Conservation (phyloP, 2,329 filamentous ascomycete genomes). For the Alternaria dauci region DNA sequence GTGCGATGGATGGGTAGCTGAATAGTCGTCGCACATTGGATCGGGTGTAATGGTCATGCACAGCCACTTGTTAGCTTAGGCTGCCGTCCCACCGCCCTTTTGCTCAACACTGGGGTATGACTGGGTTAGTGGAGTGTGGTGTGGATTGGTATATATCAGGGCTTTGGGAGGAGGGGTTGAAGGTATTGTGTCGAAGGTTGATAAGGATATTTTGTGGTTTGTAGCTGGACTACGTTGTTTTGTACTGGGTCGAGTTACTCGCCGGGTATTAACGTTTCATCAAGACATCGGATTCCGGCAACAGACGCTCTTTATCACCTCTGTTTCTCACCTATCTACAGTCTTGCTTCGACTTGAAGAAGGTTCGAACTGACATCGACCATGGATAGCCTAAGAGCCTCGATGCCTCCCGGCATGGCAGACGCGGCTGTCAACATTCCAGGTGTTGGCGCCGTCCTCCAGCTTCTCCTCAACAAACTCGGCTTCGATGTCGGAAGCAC, state of each 20-base stretch:
- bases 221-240: background rate
- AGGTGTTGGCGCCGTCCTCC: conserved; percentile 7
- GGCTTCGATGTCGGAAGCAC: conserved; percentile 59
- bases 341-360: background rate
- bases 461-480: conserved; percentile 26
- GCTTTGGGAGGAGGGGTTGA: background rate
- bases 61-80: conserved; percentile 2
- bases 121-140: background rate
- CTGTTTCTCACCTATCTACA: no score
- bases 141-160: background rate
- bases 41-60: background rate
- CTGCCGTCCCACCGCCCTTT: conserved; percentile 3
- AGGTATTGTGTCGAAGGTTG: background rate
- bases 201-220: background rate
- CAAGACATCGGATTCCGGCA: background rate
- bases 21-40: background rate
- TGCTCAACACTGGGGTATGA: background rate
- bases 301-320: background rate
- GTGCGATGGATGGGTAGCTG: background rate
- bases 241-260: background rate
- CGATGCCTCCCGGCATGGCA: conserved; percentile 11
- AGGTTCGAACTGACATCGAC: background rate
- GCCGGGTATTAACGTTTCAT: background rate
- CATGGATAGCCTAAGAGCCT: conserved; percentile 3
- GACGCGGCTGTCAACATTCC: conserved; percentile 9